Evolutionary conservation across 768 basidiomycete species (phyloP).

Genomic region (Boletus huronensis): DNA sequence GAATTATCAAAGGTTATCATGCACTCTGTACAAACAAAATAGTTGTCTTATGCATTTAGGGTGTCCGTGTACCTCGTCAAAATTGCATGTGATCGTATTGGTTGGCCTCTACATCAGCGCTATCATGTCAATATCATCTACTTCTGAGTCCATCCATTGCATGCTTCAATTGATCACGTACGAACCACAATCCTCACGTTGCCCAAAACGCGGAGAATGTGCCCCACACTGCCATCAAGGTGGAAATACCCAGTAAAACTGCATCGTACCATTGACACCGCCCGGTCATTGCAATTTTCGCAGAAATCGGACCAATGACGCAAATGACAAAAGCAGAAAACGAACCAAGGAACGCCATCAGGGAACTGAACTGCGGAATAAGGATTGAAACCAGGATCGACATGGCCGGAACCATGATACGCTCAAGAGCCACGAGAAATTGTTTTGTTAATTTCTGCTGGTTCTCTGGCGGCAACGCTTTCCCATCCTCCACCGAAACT

Average conservation of each 20-base stretch:
- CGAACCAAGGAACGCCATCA: constrained; percentile 92
- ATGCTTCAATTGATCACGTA: neutral
- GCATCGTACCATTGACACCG: constrained; percentile 51
- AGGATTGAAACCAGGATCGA: constrained; percentile 69
- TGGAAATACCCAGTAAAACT: constrained; percentile 46
- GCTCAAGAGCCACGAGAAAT: constrained; percentile 47
- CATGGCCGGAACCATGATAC: constrained; percentile 53
- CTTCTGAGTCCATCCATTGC: neutral
- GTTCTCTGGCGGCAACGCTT: constrained; percentile 12
- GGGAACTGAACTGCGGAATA: constrained; percentile 74
- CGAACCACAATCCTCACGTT: constrained; percentile 17
- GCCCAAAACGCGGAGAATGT: constrained; percentile 61
- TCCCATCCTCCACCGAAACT: constrained; percentile 26
- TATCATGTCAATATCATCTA: neutral
- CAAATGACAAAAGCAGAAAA: constrained; percentile 78
- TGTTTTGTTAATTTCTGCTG: constrained; percentile 30
- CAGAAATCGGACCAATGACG: constrained; percentile 71
- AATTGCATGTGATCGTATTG: neutral
- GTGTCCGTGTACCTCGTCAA: constrained; percentile 5
- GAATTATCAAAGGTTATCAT: constrained; percentile 75
- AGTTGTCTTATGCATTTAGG: constrained; percentile 5
- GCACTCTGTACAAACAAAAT: constrained; percentile 60
- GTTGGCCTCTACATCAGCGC: neutral
- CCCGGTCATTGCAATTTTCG: constrained; percentile 58
- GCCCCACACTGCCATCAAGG: constrained; percentile 74